Base-by-base conservation (phyloP, 805 yeast species). In the Cyberlindnera amylophila region DNA sequence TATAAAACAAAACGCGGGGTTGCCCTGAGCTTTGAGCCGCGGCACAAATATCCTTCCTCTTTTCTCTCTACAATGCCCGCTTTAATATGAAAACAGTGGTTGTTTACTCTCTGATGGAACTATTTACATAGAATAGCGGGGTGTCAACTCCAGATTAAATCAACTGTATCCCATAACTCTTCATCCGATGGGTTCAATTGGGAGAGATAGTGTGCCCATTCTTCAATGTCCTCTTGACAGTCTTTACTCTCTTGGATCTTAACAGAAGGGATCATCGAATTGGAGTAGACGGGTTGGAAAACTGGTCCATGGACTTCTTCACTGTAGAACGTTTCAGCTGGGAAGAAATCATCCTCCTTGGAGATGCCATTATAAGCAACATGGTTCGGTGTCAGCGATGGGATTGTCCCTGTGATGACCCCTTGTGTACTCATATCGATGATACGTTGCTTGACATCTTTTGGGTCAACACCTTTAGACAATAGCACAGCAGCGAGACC, bases 401-500 rank as follows among this genome's bases (percentile, higher is more conserved):
- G 70, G 1, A 77, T 72, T 7, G 67, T 58, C 4, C 77, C 69
- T 19, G 16, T 17, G 15, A 86, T 75, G 2, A 67, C 65, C 31
- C 71, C 74, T 29, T 61, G 59, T 1, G 79, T 67, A 1, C 85
- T 68, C 45, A 70, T 46, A 2, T 68, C 68, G n/a, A 73, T 57
- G 9, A 85, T 43, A 30, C 59, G 58, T 0, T 53, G 46, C 45
- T 69, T 69, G 13, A 83, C 55, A 8, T 74, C 70, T 0, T 53
- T 57, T 0, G 72, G 65, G 0, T 60, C 47, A 1, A 76, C 53
- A 1, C 87, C 87, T 16, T 66, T 63, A 27, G 79, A 73, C 38
- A 84, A 55, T 31, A 81, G 53, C 30, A 75, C 66, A 0, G 83
- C 84, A 14, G 69, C 74, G 32, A 81, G 50, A 0, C 95, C 95